Evolutionary conservation across 2,329 filamentous ascomycete species (phyloP).

Genomic region (Pezicula neosporulosa): DNA sequence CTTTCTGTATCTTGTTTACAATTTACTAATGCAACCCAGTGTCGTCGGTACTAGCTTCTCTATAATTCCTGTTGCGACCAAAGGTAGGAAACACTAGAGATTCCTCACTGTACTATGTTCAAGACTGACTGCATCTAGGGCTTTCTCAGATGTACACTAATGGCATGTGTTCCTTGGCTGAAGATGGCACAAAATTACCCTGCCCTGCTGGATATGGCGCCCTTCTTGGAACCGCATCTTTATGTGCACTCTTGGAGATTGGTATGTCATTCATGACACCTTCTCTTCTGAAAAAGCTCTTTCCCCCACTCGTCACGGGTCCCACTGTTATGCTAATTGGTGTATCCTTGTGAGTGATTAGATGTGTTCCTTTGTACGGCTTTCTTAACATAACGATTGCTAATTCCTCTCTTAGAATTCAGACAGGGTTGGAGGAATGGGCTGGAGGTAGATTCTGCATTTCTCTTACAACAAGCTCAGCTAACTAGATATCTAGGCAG

Average conservation of each 20-base stretch:
- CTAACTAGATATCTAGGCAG: no score
- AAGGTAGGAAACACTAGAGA: conserved; percentile 37
- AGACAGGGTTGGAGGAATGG: conserved; percentile 73
- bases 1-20: not conserved
- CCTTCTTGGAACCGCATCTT: conserved; percentile 65
- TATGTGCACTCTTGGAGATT: conserved; percentile 68
- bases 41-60: conserved; percentile 78
- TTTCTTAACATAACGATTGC: no score
- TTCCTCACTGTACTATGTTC: not conserved
- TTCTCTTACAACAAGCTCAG: no score
- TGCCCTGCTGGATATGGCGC: conserved; percentile 77
- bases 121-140: not conserved
- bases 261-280: conserved; percentile 72
- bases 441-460: conserved; percentile 56
- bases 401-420: conserved; percentile 35
- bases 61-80: conserved; percentile 69
- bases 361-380: no score
- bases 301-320: conserved; percentile 76
- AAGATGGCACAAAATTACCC: conserved; percentile 62
- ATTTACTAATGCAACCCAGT: conserved; percentile 22
- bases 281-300: conserved; percentile 64
- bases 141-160: conserved; percentile 6
- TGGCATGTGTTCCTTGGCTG: conserved; percentile 31
- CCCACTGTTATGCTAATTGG: conserved; percentile 73
- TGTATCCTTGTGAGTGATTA: conserved; percentile 47